Evolutionary conservation across 768 basidiomycete genomes (phyloP).

Genomic region (Tricholoma sp.): DNA sequence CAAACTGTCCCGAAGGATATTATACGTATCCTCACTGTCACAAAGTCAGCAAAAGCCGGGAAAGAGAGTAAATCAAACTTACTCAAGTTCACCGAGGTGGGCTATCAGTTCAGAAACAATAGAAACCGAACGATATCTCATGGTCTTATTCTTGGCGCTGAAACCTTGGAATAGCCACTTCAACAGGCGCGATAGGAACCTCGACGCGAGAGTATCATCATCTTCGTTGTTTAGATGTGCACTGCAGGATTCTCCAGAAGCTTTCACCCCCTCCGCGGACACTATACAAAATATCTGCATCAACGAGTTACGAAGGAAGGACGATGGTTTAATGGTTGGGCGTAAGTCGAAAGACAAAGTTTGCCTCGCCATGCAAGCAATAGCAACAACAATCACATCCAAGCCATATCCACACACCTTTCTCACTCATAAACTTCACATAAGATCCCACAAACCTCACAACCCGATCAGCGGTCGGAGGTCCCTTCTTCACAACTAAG

Average conservation of each 20-base stretch:
- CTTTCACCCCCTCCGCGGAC: conserved; percentile 26
- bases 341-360: neutral
- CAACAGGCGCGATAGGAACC: conserved; percentile 65
- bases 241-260: conserved; percentile 20
- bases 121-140: conserved; percentile 76
- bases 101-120: conserved; percentile 83
- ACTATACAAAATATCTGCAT: conserved; percentile 14
- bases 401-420: conserved; percentile 47
- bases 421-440: conserved; percentile 74
- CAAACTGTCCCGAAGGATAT: conserved; percentile 57
- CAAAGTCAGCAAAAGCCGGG: neutral
- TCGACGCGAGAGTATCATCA: conserved; percentile 62
- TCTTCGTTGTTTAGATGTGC: conserved; percentile 36
- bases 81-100: conserved; percentile 88
- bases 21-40: conserved; percentile 77
- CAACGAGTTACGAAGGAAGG: neutral
- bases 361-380: neutral
- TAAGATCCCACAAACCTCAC: conserved; percentile 87
- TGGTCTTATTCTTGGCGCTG: conserved; percentile 84
- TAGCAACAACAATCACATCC: neutral
- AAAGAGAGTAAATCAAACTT: conserved; percentile 24
- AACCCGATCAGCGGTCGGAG: conserved; percentile 70
- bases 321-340: neutral
- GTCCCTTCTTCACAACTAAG: conserved; percentile 83
- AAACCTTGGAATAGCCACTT: conserved; percentile 79